phyloP scores from a whole-genome alignment of 805 yeast species.

The Ogataea ramenticola region DNA sequence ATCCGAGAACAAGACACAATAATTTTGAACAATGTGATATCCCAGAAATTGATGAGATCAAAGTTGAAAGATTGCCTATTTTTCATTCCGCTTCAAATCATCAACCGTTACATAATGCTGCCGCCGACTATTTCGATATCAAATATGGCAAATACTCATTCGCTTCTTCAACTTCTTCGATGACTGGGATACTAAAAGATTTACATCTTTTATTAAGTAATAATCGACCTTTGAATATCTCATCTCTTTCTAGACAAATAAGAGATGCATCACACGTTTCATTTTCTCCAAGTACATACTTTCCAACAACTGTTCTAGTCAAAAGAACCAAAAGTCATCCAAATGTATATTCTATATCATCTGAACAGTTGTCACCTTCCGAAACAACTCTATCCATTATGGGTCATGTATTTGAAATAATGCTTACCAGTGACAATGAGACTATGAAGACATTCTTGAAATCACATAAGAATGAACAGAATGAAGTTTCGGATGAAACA shows the following conservation, averaged over 20 bases:
- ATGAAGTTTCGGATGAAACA: slow-evolving; percentile 1
- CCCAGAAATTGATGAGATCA: slow-evolving; percentile 57
- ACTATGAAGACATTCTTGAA: slow-evolving; percentile 37
- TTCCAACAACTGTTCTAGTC: slow-evolving; percentile 54
- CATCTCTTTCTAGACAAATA: slow-evolving; percentile 37
- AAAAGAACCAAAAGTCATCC: slow-evolving; percentile 26
- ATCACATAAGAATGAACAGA: background rate
- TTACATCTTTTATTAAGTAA: slow-evolving; percentile 67
- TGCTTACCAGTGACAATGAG: slow-evolving; percentile 55
- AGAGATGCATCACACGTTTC: no score
- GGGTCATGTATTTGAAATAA: slow-evolving; percentile 75
- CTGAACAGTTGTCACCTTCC: slow-evolving; percentile 59
- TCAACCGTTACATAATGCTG: slow-evolving; percentile 37
- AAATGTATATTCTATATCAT: slow-evolving; percentile 54
- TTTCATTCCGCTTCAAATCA: slow-evolving; percentile 71
- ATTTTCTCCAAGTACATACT: slow-evolving; percentile 41
- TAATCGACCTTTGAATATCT: slow-evolving; percentile 44
- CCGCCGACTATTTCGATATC: slow-evolving; percentile 19
- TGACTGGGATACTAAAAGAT: slow-evolving; percentile 72
- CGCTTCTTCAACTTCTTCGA: slow-evolving; percentile 80
- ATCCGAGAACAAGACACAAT: slow-evolving; percentile 66
- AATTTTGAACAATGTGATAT: slow-evolving; percentile 64
- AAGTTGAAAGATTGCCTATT: slow-evolving; percentile 44
- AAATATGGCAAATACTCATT: slow-evolving; percentile 25
- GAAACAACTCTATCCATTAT: slow-evolving; percentile 64